Evolutionary conservation across 1,139 yeast genomes (phyloP).

Genomic region (Pichia sp.): DNA sequence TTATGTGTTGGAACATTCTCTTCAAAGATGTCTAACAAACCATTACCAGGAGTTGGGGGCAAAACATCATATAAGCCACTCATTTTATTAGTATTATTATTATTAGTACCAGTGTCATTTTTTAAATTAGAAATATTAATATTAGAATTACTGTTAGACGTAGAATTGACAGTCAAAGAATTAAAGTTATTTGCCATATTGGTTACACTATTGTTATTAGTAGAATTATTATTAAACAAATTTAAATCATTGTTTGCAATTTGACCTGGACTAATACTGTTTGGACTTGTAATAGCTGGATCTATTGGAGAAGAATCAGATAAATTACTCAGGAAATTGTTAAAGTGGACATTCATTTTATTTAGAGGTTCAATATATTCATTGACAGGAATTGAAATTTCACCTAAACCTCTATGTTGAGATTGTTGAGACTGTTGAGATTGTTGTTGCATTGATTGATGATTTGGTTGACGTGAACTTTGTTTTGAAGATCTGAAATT

Average conservation of each 20-base stretch:
- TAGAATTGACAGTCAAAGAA: no score
- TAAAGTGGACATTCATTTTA: conserved; percentile 31
- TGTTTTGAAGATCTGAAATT: conserved; percentile 24
- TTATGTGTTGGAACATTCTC: conserved; percentile 5
- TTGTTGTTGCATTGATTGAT: conserved; percentile 4
- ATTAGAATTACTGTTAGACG: no score
- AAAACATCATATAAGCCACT: conserved; percentile 27
- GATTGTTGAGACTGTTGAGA: conserved; percentile 2
- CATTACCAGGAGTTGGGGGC: conserved; percentile 34
- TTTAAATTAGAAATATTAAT: background rate
- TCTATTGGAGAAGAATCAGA: conserved; percentile 14
- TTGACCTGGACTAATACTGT: conserved; percentile 11
- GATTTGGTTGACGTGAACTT: conserved; percentile 2
- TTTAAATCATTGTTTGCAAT: no score
- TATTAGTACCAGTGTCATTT: background rate
- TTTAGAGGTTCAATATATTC: conserved; percentile 36
- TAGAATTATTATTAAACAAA: no score
- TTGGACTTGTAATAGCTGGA: conserved; percentile 5
- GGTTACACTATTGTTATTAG: no score
- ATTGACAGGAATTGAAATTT: conserved; percentile 39
- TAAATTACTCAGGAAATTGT: conserved; percentile 25
- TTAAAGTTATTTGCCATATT: no score
- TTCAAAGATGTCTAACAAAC: conserved; percentile 37
- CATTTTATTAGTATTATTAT: background rate
- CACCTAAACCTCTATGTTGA: conserved; percentile 34